phyloP scores from a whole-genome alignment of 1,284 basidiomycete genomes.

The Trichosporon asahii region DNA sequence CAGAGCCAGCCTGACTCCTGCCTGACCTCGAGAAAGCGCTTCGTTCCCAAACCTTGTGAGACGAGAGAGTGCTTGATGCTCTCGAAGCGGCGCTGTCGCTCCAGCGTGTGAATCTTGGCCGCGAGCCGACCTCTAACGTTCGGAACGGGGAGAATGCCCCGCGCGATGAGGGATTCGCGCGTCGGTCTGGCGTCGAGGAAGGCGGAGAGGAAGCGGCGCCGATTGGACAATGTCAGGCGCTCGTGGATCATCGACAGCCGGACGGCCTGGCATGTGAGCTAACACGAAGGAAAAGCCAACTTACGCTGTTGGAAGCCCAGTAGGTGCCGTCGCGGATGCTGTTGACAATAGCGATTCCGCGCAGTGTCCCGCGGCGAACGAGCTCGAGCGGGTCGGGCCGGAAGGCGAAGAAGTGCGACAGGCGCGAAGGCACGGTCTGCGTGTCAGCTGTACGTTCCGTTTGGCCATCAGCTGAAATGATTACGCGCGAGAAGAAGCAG shows the following conservation, averaged over 20 bases:
- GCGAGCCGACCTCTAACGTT: neutral
- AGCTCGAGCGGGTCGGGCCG: conserved; percentile 27
- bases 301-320: conserved; percentile 27
- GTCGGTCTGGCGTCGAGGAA: conserved; percentile 21
- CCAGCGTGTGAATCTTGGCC: conserved; percentile 19
- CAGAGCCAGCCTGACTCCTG: conserved; percentile 3
- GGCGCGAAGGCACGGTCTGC: conserved; percentile 24
- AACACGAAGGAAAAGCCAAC: neutral
- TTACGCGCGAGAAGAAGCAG: no score
- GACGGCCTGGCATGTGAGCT: conserved; percentile 24
- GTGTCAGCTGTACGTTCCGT: neutral
- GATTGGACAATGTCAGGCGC: conserved; percentile 14
- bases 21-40: conserved; percentile 16
- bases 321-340: conserved; percentile 23
- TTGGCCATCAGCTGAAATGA: no score
- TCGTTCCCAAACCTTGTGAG: conserved; percentile 7
- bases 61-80: conserved; percentile 20
- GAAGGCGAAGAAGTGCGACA: conserved; percentile 17
- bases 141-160: conserved; percentile 23
- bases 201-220: conserved; percentile 18
- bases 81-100: conserved; percentile 18
- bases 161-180: conserved; percentile 16
- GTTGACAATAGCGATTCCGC: conserved; percentile 27
- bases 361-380: conserved; percentile 29
- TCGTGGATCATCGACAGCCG: conserved; percentile 27